These are phyloP conservation scores for Diutina scorzettiae DNA, from an alignment of 1,139 yeast genomes.

Conservation along the genomic window DNA sequence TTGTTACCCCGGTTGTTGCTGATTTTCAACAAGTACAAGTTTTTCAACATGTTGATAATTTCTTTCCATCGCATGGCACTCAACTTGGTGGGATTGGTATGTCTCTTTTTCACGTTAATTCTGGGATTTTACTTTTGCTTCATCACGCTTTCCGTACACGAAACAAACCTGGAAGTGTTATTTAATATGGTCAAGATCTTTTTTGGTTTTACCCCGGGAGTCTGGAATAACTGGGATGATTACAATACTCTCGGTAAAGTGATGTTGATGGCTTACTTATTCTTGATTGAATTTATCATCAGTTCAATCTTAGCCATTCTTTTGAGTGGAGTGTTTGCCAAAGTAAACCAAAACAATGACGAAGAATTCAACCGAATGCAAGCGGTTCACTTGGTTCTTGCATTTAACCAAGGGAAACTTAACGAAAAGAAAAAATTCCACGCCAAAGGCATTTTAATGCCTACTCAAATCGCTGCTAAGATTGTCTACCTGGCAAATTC, in stretches of 20 bases:
- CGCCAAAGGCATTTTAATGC: slow-evolving; percentile 5
- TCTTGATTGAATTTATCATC: slow-evolving; percentile 45
- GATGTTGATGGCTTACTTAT: slow-evolving; percentile 40
- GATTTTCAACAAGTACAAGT: slow-evolving; percentile 41
- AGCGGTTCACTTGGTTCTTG: slow-evolving; percentile 26
- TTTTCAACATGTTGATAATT: slow-evolving; percentile 40
- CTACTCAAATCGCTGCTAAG: slow-evolving; percentile 7
- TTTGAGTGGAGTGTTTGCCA: slow-evolving; percentile 32
- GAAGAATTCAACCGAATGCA: slow-evolving; percentile 33
- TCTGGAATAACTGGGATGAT: slow-evolving; percentile 48
- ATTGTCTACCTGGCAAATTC: slow-evolving; percentile 11
- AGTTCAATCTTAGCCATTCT: slow-evolving; percentile 51
- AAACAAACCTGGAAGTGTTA: slow-evolving; percentile 37
- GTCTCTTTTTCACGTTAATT: slow-evolving; percentile 38
- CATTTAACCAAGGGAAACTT: slow-evolving; percentile 14
- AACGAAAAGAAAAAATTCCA: slow-evolving; percentile 8
- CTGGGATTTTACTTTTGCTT: slow-evolving; percentile 50
- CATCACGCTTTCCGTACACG: slow-evolving; percentile 36
- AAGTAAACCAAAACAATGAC: slow-evolving; percentile 24
- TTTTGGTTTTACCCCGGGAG: slow-evolving; percentile 55
- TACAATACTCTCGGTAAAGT: slow-evolving; percentile 38
- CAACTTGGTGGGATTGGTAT: slow-evolving; percentile 41
- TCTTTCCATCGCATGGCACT: slow-evolving; percentile 44
- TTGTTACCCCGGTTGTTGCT: slow-evolving; percentile 44
- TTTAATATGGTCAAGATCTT: slow-evolving; percentile 44